Evolutionary conservation across 306 rosid genomes (phyloP).

Genomic region (Dalbergia cochinchinensis): DNA sequence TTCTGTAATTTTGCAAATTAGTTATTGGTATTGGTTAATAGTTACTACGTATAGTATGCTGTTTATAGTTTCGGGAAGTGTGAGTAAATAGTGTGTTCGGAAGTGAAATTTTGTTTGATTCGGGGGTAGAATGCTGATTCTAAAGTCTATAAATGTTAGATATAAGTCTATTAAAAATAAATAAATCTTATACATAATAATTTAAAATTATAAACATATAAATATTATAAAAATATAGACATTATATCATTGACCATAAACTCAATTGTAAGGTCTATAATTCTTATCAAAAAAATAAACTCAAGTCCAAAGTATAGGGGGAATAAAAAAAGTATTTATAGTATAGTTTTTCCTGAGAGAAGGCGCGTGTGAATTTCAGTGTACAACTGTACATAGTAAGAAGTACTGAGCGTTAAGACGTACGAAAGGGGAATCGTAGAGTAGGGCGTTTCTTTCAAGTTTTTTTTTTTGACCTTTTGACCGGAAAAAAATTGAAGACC

Average conservation of each 20-base stretch:
- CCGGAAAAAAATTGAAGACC: not conserved
- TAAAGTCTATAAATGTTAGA: too few relatives aligned
- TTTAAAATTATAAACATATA: too few relatives aligned
- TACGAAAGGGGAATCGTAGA: not conserved
- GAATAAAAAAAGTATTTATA: too few relatives aligned
- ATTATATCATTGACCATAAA: too few relatives aligned
- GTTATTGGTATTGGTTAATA: not conserved
- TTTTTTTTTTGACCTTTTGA: not conserved
- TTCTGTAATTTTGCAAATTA: not conserved
- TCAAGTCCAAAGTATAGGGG: too few relatives aligned
- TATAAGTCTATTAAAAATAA: too few relatives aligned
- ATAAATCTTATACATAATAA: too few relatives aligned
- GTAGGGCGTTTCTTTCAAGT: not conserved
- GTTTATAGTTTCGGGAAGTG: not conserved
- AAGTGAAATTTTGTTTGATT: not conserved
- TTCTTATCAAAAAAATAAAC: too few relatives aligned
- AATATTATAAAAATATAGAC: too few relatives aligned
- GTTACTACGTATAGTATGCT: too few relatives aligned
- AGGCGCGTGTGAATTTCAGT: not conserved
- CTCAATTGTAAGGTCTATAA: too few relatives aligned
- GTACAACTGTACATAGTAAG: not conserved
- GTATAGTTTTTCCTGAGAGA: not conserved
- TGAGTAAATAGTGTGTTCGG: not conserved
- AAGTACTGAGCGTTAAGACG: not conserved
- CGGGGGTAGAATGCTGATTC: not conserved